These are phyloP conservation scores for Chrysoporthe austroafricana DNA, from an alignment of 2,329 filamentous ascomycete species.

Conservation along the genomic window DNA sequence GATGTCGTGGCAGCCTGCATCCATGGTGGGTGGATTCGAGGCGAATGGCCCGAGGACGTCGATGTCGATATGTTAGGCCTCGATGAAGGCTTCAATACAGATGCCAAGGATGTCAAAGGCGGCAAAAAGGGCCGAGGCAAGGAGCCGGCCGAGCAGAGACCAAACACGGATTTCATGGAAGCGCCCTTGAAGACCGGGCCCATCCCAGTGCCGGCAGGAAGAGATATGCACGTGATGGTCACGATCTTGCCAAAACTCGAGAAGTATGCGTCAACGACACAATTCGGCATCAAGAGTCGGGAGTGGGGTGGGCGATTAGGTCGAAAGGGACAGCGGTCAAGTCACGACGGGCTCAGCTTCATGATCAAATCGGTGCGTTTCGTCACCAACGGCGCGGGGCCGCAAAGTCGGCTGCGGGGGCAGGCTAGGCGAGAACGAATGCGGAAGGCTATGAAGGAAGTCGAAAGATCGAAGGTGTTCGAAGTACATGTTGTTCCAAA, in stretches of 20 bases:
- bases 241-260: slow-evolving; percentile 80
- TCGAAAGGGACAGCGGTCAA: slow-evolving; percentile 40
- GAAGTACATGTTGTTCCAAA: slow-evolving; percentile 37
- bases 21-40: slow-evolving; percentile 88
- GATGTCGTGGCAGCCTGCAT: slow-evolving; percentile 92
- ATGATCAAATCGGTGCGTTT: slow-evolving; percentile 82
- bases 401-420: slow-evolving; percentile 58
- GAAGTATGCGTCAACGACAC: slow-evolving; percentile 73
- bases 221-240: slow-evolving; percentile 85
- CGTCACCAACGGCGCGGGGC: slow-evolving; percentile 75
- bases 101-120: slow-evolving; percentile 37
- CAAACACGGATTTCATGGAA: slow-evolving; percentile 44
- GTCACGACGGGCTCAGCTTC: slow-evolving; percentile 88
- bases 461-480: slow-evolving; percentile 45
- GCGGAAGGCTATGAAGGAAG: slow-evolving; percentile 57
- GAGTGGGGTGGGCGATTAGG: slow-evolving; percentile 69
- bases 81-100: slow-evolving; percentile 41
- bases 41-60: slow-evolving; percentile 81
- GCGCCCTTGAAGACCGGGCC: slow-evolving; percentile 64
- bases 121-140: slow-evolving; percentile 34
- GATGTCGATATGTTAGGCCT: slow-evolving; percentile 70
- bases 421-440: slow-evolving; percentile 61
- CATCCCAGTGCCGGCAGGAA: slow-evolving; percentile 65
- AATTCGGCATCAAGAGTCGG: slow-evolving; percentile 81
- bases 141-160: slow-evolving; percentile 25